Base-by-base conservation (phyloP, 805 yeast species). In the Millerago galiae region DNA sequence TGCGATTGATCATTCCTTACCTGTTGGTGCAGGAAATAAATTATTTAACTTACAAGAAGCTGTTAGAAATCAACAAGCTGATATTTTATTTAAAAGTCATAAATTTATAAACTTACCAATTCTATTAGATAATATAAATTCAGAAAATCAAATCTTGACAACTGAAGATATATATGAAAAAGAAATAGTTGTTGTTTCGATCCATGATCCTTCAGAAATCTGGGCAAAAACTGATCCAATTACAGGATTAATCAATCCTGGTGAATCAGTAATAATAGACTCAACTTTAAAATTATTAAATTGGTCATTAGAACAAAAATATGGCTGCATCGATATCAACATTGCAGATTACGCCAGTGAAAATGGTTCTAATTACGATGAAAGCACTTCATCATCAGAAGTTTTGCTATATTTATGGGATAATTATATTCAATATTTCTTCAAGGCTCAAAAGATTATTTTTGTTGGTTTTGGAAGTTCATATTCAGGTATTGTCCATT, bases 391-490 rank as follows among this genome's bases (percentile, higher is more conserved):
- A 15, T 73, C 93, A 1, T 95, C 88, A 59, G 96, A 89, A 54
- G 70, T 84, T 1, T 57, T 88, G 35, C 61, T 85, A 10, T 84
- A 84, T 58, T 55, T 93, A 14, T 93, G 98, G 96, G 98, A 91
- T 60, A 86, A 89, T 59, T 88, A 86, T 56, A 65, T 93, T 40
- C 79, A 83, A 46, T 86, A 82, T 58, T 42, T 42, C 15, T 85
- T 89, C 31, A 74, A 75, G 41, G 77, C 85, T 35, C 67, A 77
- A 35, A 85, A 84, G 50, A 60, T 93, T 27, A 81, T 85, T 1
- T 79, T 91, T 58, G 73, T 90, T 31, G 97, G 97, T 8, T 75
- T 83, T 50, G 99, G 99, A 32, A 95, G 88, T 44, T 80, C 96
- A 0, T 84, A 86, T 55, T 81, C 86, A 35, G 87, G 96, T 2